Evolutionary conservation across 345 rosid genomes (phyloP).

Genomic region (Populus alba): DNA sequence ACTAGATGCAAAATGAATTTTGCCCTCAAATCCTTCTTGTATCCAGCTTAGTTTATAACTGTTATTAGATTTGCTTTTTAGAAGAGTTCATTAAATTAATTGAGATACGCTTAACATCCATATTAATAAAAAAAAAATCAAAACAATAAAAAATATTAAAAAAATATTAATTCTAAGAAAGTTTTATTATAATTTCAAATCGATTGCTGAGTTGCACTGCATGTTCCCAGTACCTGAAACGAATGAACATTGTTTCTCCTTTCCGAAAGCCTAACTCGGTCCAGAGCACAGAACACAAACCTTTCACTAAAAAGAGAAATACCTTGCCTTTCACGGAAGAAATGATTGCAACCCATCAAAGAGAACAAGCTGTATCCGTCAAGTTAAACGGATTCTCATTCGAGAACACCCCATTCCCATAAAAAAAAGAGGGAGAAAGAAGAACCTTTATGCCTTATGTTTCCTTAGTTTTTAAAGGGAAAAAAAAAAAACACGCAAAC

Average conservation of each 20-base stretch:
- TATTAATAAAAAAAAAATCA: too few species aligned
- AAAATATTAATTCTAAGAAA: too few species aligned
- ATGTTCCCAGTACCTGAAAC: not conserved
- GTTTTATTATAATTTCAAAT: too few species aligned
- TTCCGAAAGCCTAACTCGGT: not conserved
- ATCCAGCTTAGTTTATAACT: too few species aligned
- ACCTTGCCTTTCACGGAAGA: constrained; percentile 11
- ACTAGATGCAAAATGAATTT: not conserved
- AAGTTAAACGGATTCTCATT: constrained; percentile 1
- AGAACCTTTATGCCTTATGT: constrained; percentile 2
- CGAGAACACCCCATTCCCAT: not conserved
- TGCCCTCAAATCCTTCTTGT: not conserved
- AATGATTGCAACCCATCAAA: constrained; percentile 6
- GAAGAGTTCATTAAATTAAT: too few species aligned
- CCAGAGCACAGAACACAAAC: not conserved
- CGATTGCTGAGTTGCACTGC: not conserved
- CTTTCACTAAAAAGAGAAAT: not conserved
- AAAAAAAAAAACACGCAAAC: not conserved
- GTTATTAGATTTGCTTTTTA: too few species aligned
- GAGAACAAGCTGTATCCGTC: constrained; percentile 7
- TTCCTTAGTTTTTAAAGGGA: constrained; percentile 4
- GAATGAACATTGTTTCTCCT: not conserved
- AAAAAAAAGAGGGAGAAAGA: not conserved
- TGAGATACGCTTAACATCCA: too few species aligned
- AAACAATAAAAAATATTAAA: too few species aligned